Conservation (phyloP, 164 flowering plant species). For the Piper betle region DNA sequence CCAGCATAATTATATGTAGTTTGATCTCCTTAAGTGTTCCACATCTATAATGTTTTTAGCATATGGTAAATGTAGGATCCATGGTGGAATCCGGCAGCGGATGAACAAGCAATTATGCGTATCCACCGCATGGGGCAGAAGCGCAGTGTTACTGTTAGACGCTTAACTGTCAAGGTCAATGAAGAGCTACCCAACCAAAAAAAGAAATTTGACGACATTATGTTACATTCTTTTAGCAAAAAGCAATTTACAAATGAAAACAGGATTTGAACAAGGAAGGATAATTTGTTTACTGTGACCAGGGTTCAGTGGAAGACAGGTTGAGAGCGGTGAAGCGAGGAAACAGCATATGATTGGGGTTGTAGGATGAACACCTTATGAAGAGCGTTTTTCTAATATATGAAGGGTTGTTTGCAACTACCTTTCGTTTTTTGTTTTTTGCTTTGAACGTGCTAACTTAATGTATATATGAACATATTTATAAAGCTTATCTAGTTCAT, state of each 20-base stretch:
- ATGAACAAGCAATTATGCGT: conserved; percentile 87
- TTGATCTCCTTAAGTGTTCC: not conserved
- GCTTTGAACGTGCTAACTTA: too few relatives aligned
- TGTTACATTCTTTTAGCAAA: not conserved
- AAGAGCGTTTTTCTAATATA: too few relatives aligned
- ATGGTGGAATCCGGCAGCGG: conserved; percentile 97
- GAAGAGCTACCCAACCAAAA: not conserved
- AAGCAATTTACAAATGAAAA: not conserved
- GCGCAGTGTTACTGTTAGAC: conserved; percentile 40
- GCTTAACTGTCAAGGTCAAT: conserved; percentile 67
- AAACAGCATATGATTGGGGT: conserved; percentile 71
- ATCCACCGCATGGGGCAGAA: conserved; percentile 84
- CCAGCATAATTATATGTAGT: too few relatives aligned
- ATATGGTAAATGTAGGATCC: conserved; percentile 42
- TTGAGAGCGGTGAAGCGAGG: conserved; percentile 63
- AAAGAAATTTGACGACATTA: not conserved
- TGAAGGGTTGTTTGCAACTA: too few relatives aligned
- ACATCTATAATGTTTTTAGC: not conserved
- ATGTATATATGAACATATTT: too few relatives aligned
- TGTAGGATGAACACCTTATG: too few relatives aligned
- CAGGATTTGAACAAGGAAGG: not conserved
- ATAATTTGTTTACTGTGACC: conserved; percentile 1
- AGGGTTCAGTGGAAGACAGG: conserved; percentile 73
- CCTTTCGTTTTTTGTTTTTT: too few relatives aligned
- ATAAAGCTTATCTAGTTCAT: too few relatives aligned